Evolutionary conservation across 306 rosid genomes (phyloP), one percentile per base, ranked within the genome.

Genomic region (Dicorynia guianensis): DNA sequence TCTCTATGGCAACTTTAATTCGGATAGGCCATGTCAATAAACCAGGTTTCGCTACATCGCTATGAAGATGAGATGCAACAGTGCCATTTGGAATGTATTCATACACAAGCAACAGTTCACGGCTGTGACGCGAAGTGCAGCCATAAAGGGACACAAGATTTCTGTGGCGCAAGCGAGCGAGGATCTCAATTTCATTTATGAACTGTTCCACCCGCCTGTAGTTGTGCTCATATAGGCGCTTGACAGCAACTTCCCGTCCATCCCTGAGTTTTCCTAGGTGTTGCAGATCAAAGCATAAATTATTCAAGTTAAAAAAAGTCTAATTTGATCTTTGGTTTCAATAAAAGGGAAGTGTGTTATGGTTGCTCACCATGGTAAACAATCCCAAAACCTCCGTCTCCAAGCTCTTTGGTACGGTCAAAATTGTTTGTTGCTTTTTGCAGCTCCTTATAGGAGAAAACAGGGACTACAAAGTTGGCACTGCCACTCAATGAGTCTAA

Each of bases 211-310:
- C 75, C 8, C 88, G 83, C 70, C 77, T 78, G 70, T 84, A 85
- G 67, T 84, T 87, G 46, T 89, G 87, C 36, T 85, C 61, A 14
- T 87, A 89, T 6, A 91, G 58, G 72, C 81, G 83, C 83, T 89
- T 91, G 36, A 91, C 88, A 17, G 94, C 92, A 40, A 91, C 94
- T 85, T 91, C 97, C 18, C 94, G 72, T 19, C 89, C 92, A 75
- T 91, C 97, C 40, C 39, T 83, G 49, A 91, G 94, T 75, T 78
- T 84, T 14, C 97, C 93, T 91, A 57, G 12, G 39, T 34, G 8
- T 44, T 55, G 34, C 46, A 80, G 14, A 70, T 42, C 67, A 39
- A 76, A 54, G 67, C 74, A 80, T 46, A 70, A 47, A 35, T 40
- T 69, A 50, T 69, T 64, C 11, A 77, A 56, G 9, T 1, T 30